These are phyloP conservation scores for Tetradesmus lagerheimii DNA, from an alignment of 139 green algal genomes.

Conservation along the genomic window DNA sequence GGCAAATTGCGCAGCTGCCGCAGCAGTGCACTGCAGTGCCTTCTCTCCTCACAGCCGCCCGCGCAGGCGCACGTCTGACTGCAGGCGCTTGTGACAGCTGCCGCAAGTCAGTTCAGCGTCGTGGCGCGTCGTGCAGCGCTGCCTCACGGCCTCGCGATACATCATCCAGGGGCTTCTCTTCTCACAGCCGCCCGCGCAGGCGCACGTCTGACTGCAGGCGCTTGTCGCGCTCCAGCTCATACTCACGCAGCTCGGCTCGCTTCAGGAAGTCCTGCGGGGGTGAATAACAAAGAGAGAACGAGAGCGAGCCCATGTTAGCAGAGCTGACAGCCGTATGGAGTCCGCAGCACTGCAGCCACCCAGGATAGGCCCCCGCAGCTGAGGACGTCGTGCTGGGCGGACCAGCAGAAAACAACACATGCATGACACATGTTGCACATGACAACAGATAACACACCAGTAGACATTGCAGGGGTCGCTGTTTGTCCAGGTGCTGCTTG, in stretches of 20 bases:
- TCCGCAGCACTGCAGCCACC: not conserved
- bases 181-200: constrained; percentile 1
- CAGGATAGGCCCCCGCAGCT: constrained; percentile 57
- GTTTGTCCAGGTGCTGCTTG: too few species aligned
- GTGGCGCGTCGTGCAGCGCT: too few species aligned
- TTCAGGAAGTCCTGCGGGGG: constrained; percentile 82
- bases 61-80: constrained; percentile 60
- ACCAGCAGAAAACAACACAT: not conserved
- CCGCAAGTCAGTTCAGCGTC: too few species aligned
- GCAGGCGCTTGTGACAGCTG: constrained; percentile 79
- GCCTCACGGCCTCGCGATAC: too few species aligned
- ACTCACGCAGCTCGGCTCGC: constrained; percentile 85
- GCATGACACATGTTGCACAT: too few species aligned
- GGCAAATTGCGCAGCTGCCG: not conserved
- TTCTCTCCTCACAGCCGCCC: constrained; percentile 9
- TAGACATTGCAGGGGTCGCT: too few species aligned
- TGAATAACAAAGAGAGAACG: not conserved
- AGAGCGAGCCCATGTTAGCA: not conserved
- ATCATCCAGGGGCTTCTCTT: too few species aligned
- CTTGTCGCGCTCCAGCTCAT: constrained; percentile 83
- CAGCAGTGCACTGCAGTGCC: not conserved
- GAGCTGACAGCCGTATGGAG: not conserved
- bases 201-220: constrained; percentile 15
- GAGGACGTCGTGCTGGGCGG: not conserved
- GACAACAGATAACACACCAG: too few species aligned